Percentiles rank a stretch among this genome's conserved stretches.
Evolutionary conservation across 1,284 basidiomycete species (phyloP).

Genomic region (Cutaneotrichosporon arboriforme): DNA sequence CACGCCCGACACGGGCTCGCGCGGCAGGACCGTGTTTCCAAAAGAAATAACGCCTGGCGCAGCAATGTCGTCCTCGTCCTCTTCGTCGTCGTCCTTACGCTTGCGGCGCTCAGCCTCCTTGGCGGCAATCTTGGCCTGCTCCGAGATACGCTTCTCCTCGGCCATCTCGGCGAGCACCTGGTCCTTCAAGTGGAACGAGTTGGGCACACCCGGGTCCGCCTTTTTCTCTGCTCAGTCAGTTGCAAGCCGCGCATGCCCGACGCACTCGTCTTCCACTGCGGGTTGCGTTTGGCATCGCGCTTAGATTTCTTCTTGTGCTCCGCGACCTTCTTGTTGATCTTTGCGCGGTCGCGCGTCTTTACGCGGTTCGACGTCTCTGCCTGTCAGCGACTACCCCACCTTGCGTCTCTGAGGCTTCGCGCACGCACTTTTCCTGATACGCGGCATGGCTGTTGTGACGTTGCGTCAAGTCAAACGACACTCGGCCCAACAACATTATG

Average conservation of each 20-base stretch:
- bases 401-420: too few species aligned
- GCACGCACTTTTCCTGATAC: slow-evolving; percentile 65
- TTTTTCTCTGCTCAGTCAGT: slow-evolving; percentile 58
- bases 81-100: slow-evolving; percentile 15
- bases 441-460: slow-evolving; percentile 55
- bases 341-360: slow-evolving; percentile 67
- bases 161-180: slow-evolving; percentile 87
- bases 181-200: slow-evolving; percentile 94
- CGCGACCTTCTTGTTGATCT: slow-evolving; percentile 69
- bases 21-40: slow-evolving; percentile 19
- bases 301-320: slow-evolving; percentile 73
- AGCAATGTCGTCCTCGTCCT: slow-evolving; percentile 40
- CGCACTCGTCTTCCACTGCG: slow-evolving; percentile 87
- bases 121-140: slow-evolving; percentile 5
- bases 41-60: slow-evolving; percentile 37
- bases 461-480: not conserved
- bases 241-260: slow-evolving; percentile 34
- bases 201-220: slow-evolving; percentile 94
- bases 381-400: not conserved
- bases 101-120: not conserved
- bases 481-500: not conserved
- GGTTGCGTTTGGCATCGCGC: slow-evolving; percentile 74
- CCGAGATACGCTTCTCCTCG: slow-evolving; percentile 65
- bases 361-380: slow-evolving; percentile 79
- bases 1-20: slow-evolving; percentile 16